Base-by-base conservation (phyloP, 768 basidiomycete species). In the Boletus bicolor region DNA sequence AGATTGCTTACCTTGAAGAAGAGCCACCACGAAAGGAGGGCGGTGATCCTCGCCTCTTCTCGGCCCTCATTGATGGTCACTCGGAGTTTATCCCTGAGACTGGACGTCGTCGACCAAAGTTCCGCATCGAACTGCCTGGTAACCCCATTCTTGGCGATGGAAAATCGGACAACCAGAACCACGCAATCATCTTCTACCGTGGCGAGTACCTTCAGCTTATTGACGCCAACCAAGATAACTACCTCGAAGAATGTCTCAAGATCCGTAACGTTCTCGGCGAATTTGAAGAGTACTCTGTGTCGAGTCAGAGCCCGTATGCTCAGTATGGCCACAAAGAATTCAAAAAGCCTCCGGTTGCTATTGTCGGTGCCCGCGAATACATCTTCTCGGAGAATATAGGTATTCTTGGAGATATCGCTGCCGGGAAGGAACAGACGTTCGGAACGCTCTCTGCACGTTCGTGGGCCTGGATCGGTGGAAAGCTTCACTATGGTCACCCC, bases 361-460 rank as follows among this genome's bases (percentile, higher is more conserved):
- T 99, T 60, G 91, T 99, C 60, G 97, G 96, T 73, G 96, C 97
- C 10, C 86, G 97, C 75, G 96, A 99, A 79, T 99, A 99, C 74
- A 98, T 99, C 71, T 99, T 99, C 77, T 98, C 97, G 50, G 97
- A 99, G 77, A 98, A 98, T 70, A 98, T 98, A 60, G 97, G 97
- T 80, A 96, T 98, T 64, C 81, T 99, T 45, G 97, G 97, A 65
- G 97, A 99, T 74, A 82, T 99, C 44, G 97, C 97, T 41, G 97
- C 97, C 57, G 95, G 97, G 17, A 98, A 99, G 79, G 97, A 99
- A 74, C 97, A 98, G 73, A 99, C 97, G 38, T 99, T 99, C 72
- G 97, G 97, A 70, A 98, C 97, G 1, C 84, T 99, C 59, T 84
- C 93, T n/a, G 96, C 95, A 12, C 86, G 97, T 47, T 87, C 91